Evolutionary conservation across 2,329 filamentous ascomycete genomes (phyloP), one percentile per base, ranked within the genome.

Genomic region (Salinomyces thailandicus): DNA sequence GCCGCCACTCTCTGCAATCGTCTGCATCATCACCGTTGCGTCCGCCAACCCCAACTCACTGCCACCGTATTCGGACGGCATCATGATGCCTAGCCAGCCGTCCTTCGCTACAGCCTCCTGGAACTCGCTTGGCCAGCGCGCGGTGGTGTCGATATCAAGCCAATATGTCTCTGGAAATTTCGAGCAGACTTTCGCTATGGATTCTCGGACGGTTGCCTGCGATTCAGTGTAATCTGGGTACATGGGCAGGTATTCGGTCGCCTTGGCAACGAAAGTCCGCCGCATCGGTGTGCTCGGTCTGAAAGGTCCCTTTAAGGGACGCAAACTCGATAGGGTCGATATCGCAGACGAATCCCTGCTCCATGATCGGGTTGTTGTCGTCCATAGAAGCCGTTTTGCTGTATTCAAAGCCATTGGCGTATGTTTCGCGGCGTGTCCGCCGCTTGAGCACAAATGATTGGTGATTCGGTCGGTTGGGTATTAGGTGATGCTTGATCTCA

Each of bases 21-120:
- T 68, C 39, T 67, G 63, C 62, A 68, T 63, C 64, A 67, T 67
- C 3, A 65, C 53, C 0, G 62, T 59, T 1, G 64, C 64, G 45
- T 67, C 63, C 2, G 60, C 51, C 30, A 58, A 45, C 0, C 64
- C 64, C 1, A 68, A 47, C 19, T 60, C 62, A 1, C 60, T 59
- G 0, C 64, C 64, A 0, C 64, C 63, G 41, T 62, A 64, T 27
- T 55, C 49, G 4, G 54, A 44, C 1, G 64, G 64, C 53, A 67
- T 59, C 37, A 62, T 64, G 22, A 68, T 65, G 0, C 64, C 64
- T 3, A 67, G 51, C 62, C 63, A 68, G 3, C 64, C 63, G 36
- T 60, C 55, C 35, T 53, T 43, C 11, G 64, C 63, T 3, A 67
- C 49, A 2, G 58, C 58, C 15, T 50, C 38, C 36, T 64, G 58